Base-by-base conservation (phyloP, 148 eudicot species). In the Vaccinium corymbosum region DNA sequence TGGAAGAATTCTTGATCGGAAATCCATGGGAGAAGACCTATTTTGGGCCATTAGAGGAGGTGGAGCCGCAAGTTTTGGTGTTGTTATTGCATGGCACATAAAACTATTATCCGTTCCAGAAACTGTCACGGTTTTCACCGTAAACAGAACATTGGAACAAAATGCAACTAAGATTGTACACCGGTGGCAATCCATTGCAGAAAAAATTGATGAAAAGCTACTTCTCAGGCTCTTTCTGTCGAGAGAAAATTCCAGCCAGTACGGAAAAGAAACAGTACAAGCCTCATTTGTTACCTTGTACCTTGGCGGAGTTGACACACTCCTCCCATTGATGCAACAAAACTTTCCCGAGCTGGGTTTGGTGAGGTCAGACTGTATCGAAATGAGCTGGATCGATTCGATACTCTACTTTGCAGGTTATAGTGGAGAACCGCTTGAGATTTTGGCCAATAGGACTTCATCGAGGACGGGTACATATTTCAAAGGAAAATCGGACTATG, bases 31-130 rank as follows among this genome's bases (percentile, higher is more conserved):
- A 0, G 83, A 82, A 32, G 78, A 70, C 64, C 46, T 82, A 0
- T 82, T 82, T 46, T 70, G 83, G 83, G 83, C 83, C 27, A 70
- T 82, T 3, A 68, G 77, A 82, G 83, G 83, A 14, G 59, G 78
- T 10, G 83, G 83, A 14, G 78, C 49, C 0, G 78, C 83, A 16
- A 70, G 83, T n/a, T 82, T 82, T 10, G 83, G 83, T 4, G 49
- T 82, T 14, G 32, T 82, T 46, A 42, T 70, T 8, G 59, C 62
- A 27, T 82, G 78, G 62, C 25, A 82, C 25, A 52, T 82, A 25
- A 82, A 82, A 16, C 25, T 82, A 1, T 59, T 70, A 17, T 13
- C 3, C 3, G 50, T 82, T 16, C 83, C 83, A 0, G 7, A 49
- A 70, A 68, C 15, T 0, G 77, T 82, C 49, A 82, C 83, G 19